Evolutionary conservation across 1,284 basidiomycete species (phyloP), one percentile per base, ranked within the genome.

Genomic region (Limonomyces culmigenus): DNA sequence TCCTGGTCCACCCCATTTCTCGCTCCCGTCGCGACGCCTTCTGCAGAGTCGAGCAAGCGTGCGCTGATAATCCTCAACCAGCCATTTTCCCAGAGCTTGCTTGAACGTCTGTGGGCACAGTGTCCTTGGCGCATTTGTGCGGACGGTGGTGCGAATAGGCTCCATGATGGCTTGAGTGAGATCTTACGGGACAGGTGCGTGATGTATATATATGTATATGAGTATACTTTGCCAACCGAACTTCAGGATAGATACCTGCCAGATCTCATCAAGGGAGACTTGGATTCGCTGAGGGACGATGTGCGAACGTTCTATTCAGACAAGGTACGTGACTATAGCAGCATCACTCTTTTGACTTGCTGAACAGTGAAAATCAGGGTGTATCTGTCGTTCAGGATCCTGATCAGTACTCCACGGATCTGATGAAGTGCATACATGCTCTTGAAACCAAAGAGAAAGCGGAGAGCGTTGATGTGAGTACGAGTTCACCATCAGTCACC

Each of bases 101-200:
- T 93, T 33, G 48, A 58, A 12, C 65, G 65, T 8, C 54, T 89
- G 3, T 95, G 91, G 89, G 48, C 56, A 4, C 59, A 73, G 3
- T 69, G 72, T 44, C 41, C 58, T 47, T 77, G 65, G 72, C 64
- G 56, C 41, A 70, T 62, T 39, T 98, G 92, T 52, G 93, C 93
- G 0, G 93, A 97, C 49, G 93, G 93, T 13, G 93, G 91, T 31
- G 87, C 86, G 2, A 98, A 98, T 54, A 67, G 86, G 15, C 60
- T 97, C 16, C 70, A 76, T 45, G 87, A 93, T 47, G 47, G 63
- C 12, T 56, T 83, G n/a, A n/a, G n/a, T n/a, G 14, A n/a, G 4
- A n/a, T 36, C 31, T 11, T 8, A 14, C 11, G 15, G 31, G 6
- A 14, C 17, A 18, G 11, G 15, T 18, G 15, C 34, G 19, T 4